Percentiles rank a stretch among this genome's conserved stretches.
These are phyloP conservation scores for Corylus americana DNA, from an alignment of 306 rosid genomes.

Conservation along the genomic window DNA sequence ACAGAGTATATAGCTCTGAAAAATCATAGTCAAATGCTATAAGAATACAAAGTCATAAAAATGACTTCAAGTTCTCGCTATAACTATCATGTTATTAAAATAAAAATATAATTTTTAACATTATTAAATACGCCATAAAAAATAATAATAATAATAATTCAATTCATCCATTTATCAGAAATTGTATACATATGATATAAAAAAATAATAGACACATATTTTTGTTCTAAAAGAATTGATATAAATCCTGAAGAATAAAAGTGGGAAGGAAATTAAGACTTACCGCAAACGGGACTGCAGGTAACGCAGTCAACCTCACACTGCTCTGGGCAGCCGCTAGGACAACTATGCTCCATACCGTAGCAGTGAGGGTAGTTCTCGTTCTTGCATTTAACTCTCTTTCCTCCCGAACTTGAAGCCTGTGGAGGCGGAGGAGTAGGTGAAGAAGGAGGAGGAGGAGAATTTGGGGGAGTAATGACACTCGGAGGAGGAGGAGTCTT, in stretches of 20 bases:
- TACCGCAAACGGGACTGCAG: conserved; percentile 42
- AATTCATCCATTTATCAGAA: no score
- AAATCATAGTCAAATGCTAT: no score
- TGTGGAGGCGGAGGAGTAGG: conserved; percentile 26
- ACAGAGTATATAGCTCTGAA: no score
- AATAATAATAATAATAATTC: no score
- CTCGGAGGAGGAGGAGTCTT: conserved; percentile 14
- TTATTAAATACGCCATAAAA: no score
- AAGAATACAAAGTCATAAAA: no score
- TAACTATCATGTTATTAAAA: no score
- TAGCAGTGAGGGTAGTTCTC: conserved; percentile 25
- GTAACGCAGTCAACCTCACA: conserved; percentile 38
- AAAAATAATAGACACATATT: no score
- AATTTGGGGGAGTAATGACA: neutral
- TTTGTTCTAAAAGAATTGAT: neutral
- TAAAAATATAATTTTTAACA: no score
- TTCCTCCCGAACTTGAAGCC: neutral
- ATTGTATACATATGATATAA: no score
- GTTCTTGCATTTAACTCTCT: conserved; percentile 33
- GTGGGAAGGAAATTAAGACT: neutral
- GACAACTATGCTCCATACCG: conserved; percentile 33
- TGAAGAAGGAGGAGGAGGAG: conserved; percentile 7
- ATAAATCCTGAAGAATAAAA: neutral
- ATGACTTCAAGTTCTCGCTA: no score
- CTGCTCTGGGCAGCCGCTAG: conserved; percentile 31